phyloP scores from a whole-genome alignment of 2,329 filamentous ascomycete genomes.

The Cephalotrichum gorgonifer region DNA sequence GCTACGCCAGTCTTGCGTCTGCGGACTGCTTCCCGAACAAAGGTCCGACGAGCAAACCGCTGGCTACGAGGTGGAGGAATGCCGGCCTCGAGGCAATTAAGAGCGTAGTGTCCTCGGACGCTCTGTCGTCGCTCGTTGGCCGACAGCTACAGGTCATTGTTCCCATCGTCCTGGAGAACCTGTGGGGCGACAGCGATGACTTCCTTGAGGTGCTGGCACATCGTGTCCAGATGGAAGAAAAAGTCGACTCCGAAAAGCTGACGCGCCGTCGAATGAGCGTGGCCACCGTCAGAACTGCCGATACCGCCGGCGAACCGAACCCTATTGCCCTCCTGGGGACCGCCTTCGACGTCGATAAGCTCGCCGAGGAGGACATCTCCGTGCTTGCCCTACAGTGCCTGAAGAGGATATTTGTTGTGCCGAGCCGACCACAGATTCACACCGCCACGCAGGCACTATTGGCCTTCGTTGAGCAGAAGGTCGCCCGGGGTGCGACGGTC shows the following conservation, averaged over 20 bases:
- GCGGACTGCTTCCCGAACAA: slow-evolving; percentile 44
- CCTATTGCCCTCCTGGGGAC: slow-evolving; percentile 67
- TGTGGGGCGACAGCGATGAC: slow-evolving; percentile 65
- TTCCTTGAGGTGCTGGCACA: slow-evolving; percentile 58
- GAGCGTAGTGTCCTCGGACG: slow-evolving; percentile 70
- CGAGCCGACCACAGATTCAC: slow-evolving; percentile 73
- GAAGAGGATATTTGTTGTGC: slow-evolving; percentile 73
- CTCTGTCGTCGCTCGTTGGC: slow-evolving; percentile 62
- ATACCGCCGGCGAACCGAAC: slow-evolving; percentile 53
- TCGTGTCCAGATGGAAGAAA: slow-evolving; percentile 59
- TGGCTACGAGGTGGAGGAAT: slow-evolving; percentile 69
- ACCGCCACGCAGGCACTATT: slow-evolving; percentile 64
- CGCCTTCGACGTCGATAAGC: slow-evolving; percentile 75
- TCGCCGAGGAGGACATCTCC: slow-evolving; percentile 82
- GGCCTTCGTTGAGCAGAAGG: slow-evolving; percentile 58
- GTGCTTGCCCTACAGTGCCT: slow-evolving; percentile 77
- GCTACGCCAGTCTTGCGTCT: slow-evolving; percentile 72
- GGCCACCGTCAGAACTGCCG: slow-evolving; percentile 64
- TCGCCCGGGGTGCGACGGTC: slow-evolving; percentile 39
- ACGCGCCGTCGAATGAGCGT: slow-evolving; percentile 64
- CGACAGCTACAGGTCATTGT: slow-evolving; percentile 71
- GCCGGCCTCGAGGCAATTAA: slow-evolving; percentile 69
- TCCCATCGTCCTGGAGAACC: slow-evolving; percentile 76
- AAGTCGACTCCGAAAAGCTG: slow-evolving; percentile 53
- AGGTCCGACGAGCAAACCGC: slow-evolving; percentile 53